Conservation (phyloP, 805 yeast species). For the Suhomyces kilbournensis region DNA sequence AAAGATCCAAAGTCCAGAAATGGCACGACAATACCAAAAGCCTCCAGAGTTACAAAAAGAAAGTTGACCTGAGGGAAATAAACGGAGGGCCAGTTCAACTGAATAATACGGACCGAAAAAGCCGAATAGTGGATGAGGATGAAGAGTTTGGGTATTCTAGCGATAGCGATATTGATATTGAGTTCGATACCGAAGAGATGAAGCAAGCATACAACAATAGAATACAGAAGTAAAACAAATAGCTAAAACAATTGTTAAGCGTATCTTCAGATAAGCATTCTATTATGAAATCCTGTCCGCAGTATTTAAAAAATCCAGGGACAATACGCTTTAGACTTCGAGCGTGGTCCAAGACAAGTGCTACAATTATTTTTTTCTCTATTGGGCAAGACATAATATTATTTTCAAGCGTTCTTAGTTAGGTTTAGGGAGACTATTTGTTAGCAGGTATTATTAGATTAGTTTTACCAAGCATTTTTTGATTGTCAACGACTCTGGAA, state of each 20-base stretch:
- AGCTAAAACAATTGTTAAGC: not conserved
- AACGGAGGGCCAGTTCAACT: constrained; percentile 5
- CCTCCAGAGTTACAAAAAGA: constrained; percentile 15
- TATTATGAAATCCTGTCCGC: not conserved
- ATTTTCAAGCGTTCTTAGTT: not conserved
- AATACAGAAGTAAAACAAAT: not conserved
- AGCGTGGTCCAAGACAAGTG: not conserved
- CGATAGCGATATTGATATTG: constrained; percentile 30
- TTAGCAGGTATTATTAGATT: not conserved
- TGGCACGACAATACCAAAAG: constrained; percentile 22
- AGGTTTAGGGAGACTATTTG: not conserved
- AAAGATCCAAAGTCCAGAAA: constrained; percentile 15
- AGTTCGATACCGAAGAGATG: constrained; percentile 25
- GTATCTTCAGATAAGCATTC: not conserved
- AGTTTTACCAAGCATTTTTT: not conserved
- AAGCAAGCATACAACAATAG: constrained; percentile 5
- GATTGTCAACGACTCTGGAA: not conserved
- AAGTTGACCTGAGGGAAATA: constrained; percentile 6
- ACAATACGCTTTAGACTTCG: not conserved
- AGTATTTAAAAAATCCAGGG: not conserved
- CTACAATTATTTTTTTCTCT: not conserved
- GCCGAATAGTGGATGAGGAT: constrained; percentile 6
- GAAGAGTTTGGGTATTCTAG: constrained; percentile 6
- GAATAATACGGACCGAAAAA: not conserved
- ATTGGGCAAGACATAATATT: not conserved